phyloP scores from a whole-genome alignment of 176 grass and related monocot genomes.

The Zoysia japonica region DNA sequence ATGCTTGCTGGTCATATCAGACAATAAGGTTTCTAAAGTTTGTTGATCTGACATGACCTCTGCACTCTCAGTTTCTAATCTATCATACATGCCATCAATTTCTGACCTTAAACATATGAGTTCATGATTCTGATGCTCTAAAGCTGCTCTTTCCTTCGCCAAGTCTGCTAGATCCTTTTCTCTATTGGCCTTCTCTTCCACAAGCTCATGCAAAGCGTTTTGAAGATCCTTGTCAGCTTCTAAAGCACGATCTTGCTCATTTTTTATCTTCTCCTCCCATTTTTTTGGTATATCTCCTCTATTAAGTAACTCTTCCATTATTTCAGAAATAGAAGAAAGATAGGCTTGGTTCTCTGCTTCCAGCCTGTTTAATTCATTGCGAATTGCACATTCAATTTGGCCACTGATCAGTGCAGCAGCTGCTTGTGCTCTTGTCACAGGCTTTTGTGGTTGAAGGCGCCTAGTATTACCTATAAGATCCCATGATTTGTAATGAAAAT shows the following conservation, averaged over 20 bases:
- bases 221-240: conserved; percentile 61
- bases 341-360: conserved; percentile 61
- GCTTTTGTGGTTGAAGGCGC: conserved; percentile 80
- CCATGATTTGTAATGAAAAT: conserved; percentile 28
- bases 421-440: conserved; percentile 89
- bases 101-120: conserved; percentile 64
- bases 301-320: conserved; percentile 64
- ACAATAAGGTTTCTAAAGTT: conserved; percentile 51
- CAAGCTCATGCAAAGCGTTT: conserved; percentile 53
- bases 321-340: conserved; percentile 70
- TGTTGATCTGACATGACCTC: conserved; percentile 55
- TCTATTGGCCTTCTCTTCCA: conserved; percentile 49
- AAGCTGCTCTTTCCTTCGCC: conserved; percentile 65
- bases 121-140: conserved; percentile 54
- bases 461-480: conserved; percentile 80
- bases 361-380: conserved; percentile 64
- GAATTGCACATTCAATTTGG: conserved; percentile 68
- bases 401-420: conserved; percentile 80
- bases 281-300: conserved; percentile 76
- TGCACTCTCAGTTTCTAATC: conserved; percentile 53
- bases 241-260: conserved; percentile 43
- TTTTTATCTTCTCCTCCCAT: conserved; percentile 68
- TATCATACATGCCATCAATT: conserved; percentile 68
- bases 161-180: conserved; percentile 52
- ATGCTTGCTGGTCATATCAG: conserved; percentile 56